Base-by-base conservation (phyloP, 225 moss, liverwort and hornwort genomes). In the Anthoceros angustus region DNA sequence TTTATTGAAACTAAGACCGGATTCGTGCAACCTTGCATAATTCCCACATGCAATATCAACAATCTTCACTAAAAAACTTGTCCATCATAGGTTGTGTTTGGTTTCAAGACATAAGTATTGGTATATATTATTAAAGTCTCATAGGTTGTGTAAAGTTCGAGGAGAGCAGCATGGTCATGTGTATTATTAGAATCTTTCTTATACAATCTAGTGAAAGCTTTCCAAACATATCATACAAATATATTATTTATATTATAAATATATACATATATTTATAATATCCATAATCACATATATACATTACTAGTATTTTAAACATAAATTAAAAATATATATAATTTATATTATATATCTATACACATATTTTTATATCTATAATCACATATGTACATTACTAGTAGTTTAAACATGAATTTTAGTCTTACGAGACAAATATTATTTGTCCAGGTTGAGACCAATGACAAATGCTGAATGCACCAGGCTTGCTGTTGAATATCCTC, bases 391-490 rank as follows among this genome's bases (percentile, higher is more conserved):
- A 46, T 46, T 55, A 55, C 16, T 7, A 55, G 14, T n/a, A 7
- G 14, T 15, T 20, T 55, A 18, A 18, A 8, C 4, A 55, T 15
- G n/a, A n/a, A 55, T 55, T 55, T 23, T 18, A 55, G 18, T 20
- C 23, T 18, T 20, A 3, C 6, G 55, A 55, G 55, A 23, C 8
- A 55, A 55, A 55, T 20, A 23, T 55, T 4, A 55, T 15, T 23
- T 55, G 55, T 18, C 55, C 55, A 15, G 55, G 55, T 55, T 55
- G 55, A 15, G 55, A 55, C 55, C 55, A 55, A 55, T 55, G 55
- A 12, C 55, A 55, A 55, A 55, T 20, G 55, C 55, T 55, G 1
- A 18, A 7, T 55, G 18, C n/a, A 9, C 55, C 55, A 20, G 55
- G 55, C 23, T 55, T 55, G 55, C 55, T 20, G 0, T 23, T 23